Conservation (phyloP, 2,329 filamentous ascomycete genomes). For the Cryphonectria parasitica region DNA sequence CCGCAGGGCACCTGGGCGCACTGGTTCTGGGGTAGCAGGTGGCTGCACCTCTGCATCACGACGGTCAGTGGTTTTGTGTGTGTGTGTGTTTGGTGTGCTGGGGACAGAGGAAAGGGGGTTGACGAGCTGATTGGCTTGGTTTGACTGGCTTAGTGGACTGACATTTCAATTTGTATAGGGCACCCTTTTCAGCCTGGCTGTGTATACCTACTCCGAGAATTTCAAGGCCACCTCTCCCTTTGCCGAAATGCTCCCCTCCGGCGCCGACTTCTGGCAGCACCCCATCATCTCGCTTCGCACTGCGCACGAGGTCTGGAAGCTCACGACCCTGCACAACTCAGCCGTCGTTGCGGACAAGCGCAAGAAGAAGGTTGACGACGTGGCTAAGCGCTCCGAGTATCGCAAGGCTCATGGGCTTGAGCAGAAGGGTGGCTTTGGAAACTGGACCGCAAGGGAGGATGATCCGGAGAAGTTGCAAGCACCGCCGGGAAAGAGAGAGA, state of each 20-base stretch:
- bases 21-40: constrained; percentile 79
- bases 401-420: constrained; percentile 84
- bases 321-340: constrained; percentile 76
- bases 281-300: constrained; percentile 70
- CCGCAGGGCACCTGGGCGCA: constrained; percentile 80
- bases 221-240: constrained; percentile 81
- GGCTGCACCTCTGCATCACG: constrained; percentile 81
- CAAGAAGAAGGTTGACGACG: constrained; percentile 77
- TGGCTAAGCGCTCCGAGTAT: constrained; percentile 83
- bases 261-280: constrained; percentile 68
- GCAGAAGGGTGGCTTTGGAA: constrained; percentile 57
- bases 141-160: background rate
- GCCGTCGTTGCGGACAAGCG: constrained; percentile 72
- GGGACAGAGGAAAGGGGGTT: background rate
- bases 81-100: too few species aligned
- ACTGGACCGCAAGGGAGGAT: constrained; percentile 31
- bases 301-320: constrained; percentile 71
- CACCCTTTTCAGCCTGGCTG: constrained; percentile 70
- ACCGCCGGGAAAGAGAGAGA: constrained; percentile 44
- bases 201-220: constrained; percentile 76
- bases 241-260: constrained; percentile 74
- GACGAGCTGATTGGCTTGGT: background rate
- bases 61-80: constrained; percentile 57
- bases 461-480: constrained; percentile 30
- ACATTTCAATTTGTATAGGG: constrained; percentile 45